phyloP scores from a whole-genome alignment of 495 filamentous ascomycete genomes.

The Trichoderma virens region DNA sequence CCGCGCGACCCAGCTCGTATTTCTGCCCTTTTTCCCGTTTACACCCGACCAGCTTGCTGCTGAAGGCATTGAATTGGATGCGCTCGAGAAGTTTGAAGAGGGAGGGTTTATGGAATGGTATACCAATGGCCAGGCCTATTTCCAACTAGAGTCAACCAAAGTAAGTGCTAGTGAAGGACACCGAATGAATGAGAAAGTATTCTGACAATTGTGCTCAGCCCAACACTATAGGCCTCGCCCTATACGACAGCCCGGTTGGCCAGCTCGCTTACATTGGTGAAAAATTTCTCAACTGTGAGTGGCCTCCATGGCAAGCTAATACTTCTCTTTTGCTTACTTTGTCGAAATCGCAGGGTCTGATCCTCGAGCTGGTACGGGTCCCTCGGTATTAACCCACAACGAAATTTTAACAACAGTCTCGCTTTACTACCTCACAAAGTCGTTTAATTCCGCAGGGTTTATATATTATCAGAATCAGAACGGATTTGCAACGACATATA shows the following conservation, averaged over 20 bases:
- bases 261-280: conserved; percentile 33
- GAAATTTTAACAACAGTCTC: conserved; percentile 24
- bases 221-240: conserved; percentile 30
- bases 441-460: conserved; percentile 17
- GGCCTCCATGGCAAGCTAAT: background rate
- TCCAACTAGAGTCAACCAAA: background rate
- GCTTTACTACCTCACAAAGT: conserved; percentile 25
- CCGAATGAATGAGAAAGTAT: background rate
- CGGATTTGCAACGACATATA: conserved; percentile 11
- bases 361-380: conserved; percentile 14
- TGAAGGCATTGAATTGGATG: conserved; percentile 12
- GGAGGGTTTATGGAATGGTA: background rate
- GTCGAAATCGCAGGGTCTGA: conserved; percentile 12
- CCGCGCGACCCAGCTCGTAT: conserved; percentile 12
- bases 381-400: conserved; percentile 15
- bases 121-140: conserved; percentile 14
- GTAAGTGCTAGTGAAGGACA: background rate
- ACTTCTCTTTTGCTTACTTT: conserved; percentile 10
- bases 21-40: conserved; percentile 17
- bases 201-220: conserved; percentile 18
- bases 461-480: conserved; percentile 17
- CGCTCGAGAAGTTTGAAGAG: background rate
- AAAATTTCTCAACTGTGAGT: conserved; percentile 23
- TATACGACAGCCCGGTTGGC: conserved; percentile 32
- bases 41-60: conserved; percentile 15